A percentile compares a stretch with the other conserved stretches of the same genome.
phyloP scores from a whole-genome alignment of 2,329 filamentous ascomycete species.

The Annulohypoxylon truncatum region DNA sequence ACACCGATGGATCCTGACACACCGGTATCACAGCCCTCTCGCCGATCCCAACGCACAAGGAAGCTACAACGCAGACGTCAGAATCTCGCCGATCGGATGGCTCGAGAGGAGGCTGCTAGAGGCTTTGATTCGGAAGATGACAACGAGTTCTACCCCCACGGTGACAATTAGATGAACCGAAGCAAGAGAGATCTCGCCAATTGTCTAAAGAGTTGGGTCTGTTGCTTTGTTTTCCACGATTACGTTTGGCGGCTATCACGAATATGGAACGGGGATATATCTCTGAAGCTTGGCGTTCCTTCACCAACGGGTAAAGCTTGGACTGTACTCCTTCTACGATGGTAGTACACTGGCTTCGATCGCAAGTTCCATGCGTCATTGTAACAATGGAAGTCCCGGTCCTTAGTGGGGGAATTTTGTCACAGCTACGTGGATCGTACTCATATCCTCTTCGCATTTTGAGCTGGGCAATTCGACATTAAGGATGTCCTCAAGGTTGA shows the following conservation, averaged over 20 bases:
- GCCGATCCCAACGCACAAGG: not conserved
- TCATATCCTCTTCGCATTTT: not conserved
- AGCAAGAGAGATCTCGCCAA: too few species aligned
- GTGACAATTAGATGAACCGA: not conserved
- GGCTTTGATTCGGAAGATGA: constrained; percentile 19
- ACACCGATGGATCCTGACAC: not conserved
- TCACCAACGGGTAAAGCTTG: too few species aligned
- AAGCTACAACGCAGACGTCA: not conserved
- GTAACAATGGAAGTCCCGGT: not conserved
- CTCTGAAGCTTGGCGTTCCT: too few species aligned
- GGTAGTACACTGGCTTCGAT: not conserved
- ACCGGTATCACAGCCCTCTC: not conserved
- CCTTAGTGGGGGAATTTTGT: not conserved
- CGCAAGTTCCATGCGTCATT: not conserved
- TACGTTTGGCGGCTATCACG: not conserved
- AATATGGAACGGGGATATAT: not conserved
- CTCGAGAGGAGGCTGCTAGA: not conserved
- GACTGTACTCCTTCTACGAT: too few species aligned
- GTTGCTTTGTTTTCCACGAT: not conserved
- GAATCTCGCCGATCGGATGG: not conserved
- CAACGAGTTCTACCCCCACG: not conserved
- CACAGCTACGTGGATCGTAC: not conserved
- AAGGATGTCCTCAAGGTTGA: not conserved
- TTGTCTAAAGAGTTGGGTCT: not conserved
- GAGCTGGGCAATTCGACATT: not conserved